Evolutionary conservation across 208 protist genomes (phyloP).

Genomic region (Trypanosoma rangeli): DNA sequence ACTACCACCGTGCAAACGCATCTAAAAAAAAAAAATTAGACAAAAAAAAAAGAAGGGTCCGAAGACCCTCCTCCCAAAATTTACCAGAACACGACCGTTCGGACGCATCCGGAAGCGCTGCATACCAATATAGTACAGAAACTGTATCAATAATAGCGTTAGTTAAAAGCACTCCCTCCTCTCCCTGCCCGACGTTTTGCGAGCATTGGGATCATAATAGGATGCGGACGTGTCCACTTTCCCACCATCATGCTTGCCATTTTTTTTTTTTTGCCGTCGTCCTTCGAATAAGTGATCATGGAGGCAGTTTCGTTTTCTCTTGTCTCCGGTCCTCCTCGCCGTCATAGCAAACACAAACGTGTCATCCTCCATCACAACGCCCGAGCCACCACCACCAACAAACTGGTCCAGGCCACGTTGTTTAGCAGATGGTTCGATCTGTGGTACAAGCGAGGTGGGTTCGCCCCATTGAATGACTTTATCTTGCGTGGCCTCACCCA

Average conservation of each 20-base stretch:
- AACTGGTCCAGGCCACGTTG: background rate
- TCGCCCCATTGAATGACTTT: background rate
- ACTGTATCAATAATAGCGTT: too few species aligned
- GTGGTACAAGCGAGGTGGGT: background rate
- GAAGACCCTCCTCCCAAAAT: too few species aligned
- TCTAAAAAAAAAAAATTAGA: background rate
- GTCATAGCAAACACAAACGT: background rate
- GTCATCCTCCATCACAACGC: background rate
- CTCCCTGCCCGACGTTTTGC: too few species aligned
- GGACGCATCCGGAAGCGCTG: too few species aligned
- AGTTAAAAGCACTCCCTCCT: too few species aligned
- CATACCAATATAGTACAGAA: too few species aligned
- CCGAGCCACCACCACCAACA: background rate
- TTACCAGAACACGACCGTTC: too few species aligned
- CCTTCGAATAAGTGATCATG: background rate
- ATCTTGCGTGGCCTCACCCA: background rate
- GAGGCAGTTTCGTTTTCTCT: background rate
- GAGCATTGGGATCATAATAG: too few species aligned
- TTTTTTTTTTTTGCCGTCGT: background rate
- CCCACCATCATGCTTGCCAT: too few species aligned
- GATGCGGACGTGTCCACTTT: too few species aligned
- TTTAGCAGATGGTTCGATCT: background rate
- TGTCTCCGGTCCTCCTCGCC: background rate
- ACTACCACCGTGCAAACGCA: constrained; percentile 92
- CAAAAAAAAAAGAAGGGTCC: too few species aligned